These are phyloP conservation scores for Fraxinus velutina DNA, from an alignment of 305 asterid genomes.

Conservation along the genomic window DNA sequence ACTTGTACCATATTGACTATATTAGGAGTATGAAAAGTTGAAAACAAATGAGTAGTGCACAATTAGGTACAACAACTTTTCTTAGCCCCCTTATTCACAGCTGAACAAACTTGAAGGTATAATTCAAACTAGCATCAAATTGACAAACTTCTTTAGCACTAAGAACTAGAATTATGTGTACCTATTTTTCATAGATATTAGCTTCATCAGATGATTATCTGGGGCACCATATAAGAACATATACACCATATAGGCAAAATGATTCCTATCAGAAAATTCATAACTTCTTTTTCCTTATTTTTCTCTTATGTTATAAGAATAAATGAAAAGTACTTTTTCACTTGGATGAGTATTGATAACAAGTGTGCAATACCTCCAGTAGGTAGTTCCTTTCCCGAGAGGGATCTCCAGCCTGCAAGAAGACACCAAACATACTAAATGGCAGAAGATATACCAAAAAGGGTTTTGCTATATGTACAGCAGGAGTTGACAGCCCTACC, in stretches of 20 bases:
- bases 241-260: not conserved
- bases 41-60: not conserved
- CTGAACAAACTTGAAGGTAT: not conserved
- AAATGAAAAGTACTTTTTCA: not conserved
- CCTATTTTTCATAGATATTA: not conserved
- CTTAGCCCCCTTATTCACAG: not conserved
- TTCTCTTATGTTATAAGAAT: not conserved
- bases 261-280: not conserved
- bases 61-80: not conserved
- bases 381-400: conserved; percentile 56
- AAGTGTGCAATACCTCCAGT: conserved; percentile 48
- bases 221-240: not conserved
- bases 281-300: not conserved
- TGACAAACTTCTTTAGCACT: not conserved
- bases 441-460: not conserved
- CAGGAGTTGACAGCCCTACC: too few relatives aligned
- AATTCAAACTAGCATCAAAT: not conserved
- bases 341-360: not conserved
- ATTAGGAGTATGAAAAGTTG: not conserved
- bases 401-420: conserved; percentile 70
- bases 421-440: conserved; percentile 1
- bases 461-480: too few relatives aligned
- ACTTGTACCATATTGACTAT: not conserved
- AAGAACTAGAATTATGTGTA: not conserved
- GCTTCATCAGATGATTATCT: not conserved